A percentile compares a stretch with the other conserved stretches of the same genome.
Conservation (phyloP, 78 protist genomes). For the Goniomonas avonlea region DNA sequence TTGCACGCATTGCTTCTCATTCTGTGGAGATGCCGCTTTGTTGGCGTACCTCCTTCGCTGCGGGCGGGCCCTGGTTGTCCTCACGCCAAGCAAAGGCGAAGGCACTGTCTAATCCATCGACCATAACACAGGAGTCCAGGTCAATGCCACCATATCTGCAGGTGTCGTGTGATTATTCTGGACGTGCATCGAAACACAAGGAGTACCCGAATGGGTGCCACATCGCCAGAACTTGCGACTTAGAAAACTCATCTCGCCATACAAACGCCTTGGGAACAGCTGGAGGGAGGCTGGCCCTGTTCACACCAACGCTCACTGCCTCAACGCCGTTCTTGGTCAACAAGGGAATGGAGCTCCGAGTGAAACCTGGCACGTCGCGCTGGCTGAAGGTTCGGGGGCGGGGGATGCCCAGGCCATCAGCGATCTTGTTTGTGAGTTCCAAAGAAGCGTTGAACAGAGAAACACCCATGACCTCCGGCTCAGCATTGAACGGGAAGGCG, state of each 20-base stretch:
- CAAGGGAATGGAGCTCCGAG: background rate
- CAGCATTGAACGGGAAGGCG: constrained; percentile 30
- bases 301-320: constrained; percentile 8
- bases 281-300: constrained; percentile 15
- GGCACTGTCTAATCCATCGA: background rate
- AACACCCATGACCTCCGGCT: background rate
- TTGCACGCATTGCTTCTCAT: no score
- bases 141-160: background rate
- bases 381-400: background rate
- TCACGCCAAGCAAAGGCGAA: background rate
- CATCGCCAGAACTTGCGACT: background rate
- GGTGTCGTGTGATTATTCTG: background rate
- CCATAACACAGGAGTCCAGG: no score
- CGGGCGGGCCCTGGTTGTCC: constrained; percentile 18
- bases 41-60: no score
- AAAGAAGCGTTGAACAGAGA: background rate
- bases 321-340: background rate
- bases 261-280: constrained; percentile 8
- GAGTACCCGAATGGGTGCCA: constrained; percentile 13
- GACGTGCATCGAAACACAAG: background rate
- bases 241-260: constrained; percentile 11
- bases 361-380: constrained; percentile 23
- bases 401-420: background rate
- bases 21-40: no score
- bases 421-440: background rate